phyloP scores from a whole-genome alignment of 495 filamentous ascomycete genomes.

The Aspergillus baeticus region DNA sequence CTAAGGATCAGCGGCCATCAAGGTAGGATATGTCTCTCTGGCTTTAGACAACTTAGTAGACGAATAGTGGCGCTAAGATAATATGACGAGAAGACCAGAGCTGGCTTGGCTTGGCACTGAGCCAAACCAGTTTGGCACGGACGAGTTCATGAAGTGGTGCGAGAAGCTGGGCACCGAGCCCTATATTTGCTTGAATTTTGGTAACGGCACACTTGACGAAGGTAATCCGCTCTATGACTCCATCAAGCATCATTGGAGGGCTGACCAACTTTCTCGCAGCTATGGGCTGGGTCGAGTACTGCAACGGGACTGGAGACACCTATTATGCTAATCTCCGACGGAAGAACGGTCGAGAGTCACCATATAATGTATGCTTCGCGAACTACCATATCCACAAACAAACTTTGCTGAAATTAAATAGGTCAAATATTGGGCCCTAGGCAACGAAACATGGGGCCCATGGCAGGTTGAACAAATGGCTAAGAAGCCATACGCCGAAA shows the following conservation, averaged over 20 bases:
- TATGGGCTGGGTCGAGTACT: slow-evolving; percentile 79
- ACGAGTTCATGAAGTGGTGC: slow-evolving; percentile 83
- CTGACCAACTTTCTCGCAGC: slow-evolving; percentile 34
- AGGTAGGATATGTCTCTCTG: slow-evolving; percentile 30
- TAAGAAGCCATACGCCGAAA: slow-evolving; percentile 71
- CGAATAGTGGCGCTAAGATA: too few species aligned
- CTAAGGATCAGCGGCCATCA: slow-evolving; percentile 60
- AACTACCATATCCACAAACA: too few species aligned
- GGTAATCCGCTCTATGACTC: too few species aligned
- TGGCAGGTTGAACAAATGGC: slow-evolving; percentile 79
- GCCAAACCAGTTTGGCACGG: slow-evolving; percentile 75
- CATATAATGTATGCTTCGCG: slow-evolving; percentile 57
- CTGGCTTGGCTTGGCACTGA: slow-evolving; percentile 74
- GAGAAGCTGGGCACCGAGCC: slow-evolving; percentile 68
- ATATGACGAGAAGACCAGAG: slow-evolving; percentile 52
- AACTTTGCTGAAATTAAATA: slow-evolving; percentile 13
- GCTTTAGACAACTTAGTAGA: too few species aligned
- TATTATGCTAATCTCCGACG: slow-evolving; percentile 76
- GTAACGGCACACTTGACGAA: slow-evolving; percentile 71
- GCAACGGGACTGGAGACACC: slow-evolving; percentile 69
- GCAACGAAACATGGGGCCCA: slow-evolving; percentile 79
- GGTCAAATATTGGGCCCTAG: slow-evolving; percentile 66
- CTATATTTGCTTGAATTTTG: slow-evolving; percentile 74
- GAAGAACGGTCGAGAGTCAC: slow-evolving; percentile 67
- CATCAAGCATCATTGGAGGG: too few species aligned